A percentile compares a stretch with the other conserved stretches of the same genome.
Evolutionary conservation across 176 grass and related monocot genomes (phyloP).

Genomic region (Poa pratensis): DNA sequence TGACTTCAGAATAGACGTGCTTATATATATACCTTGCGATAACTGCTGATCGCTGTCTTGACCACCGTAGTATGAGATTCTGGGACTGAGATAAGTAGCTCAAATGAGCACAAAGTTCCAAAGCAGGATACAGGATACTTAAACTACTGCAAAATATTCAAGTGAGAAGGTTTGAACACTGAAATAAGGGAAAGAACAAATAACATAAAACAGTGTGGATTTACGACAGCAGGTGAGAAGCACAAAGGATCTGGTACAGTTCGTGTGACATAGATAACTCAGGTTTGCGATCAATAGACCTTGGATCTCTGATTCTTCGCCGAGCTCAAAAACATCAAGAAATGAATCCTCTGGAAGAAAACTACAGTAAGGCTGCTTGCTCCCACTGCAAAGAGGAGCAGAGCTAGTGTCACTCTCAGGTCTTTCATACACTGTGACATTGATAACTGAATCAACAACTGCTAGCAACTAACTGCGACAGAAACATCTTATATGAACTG

Average conservation of each 20-base stretch:
- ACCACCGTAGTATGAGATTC: conserved; percentile 61
- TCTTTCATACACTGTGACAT: background rate
- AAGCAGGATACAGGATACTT: conserved; percentile 14
- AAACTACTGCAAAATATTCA: conserved; percentile 5
- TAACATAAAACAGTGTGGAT: background rate
- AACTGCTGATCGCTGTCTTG: conserved; percentile 69
- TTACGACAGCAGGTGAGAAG: background rate
- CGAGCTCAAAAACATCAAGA: conserved; percentile 74
- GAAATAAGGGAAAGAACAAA: background rate
- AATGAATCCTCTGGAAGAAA: conserved; percentile 90
- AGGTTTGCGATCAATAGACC: conserved; percentile 50
- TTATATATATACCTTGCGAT: conserved; percentile 58
- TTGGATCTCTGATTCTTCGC: conserved; percentile 79
- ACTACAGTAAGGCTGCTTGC: conserved; percentile 80
- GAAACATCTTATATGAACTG: too few species aligned
- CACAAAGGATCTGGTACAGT: background rate
- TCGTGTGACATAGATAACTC: conserved; percentile 23
- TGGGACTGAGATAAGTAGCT: conserved; percentile 58
- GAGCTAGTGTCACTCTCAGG: conserved; percentile 24
- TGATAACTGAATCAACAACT: conserved; percentile 39
- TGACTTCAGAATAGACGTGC: background rate
- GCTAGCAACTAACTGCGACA: background rate
- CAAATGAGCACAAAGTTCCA: conserved; percentile 27
- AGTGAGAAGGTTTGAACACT: background rate
- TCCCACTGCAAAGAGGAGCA: conserved; percentile 67